These are phyloP conservation scores for Pythium scleroteichum DNA, from an alignment of 352 stramenopile genomes.

Conservation along the genomic window DNA sequence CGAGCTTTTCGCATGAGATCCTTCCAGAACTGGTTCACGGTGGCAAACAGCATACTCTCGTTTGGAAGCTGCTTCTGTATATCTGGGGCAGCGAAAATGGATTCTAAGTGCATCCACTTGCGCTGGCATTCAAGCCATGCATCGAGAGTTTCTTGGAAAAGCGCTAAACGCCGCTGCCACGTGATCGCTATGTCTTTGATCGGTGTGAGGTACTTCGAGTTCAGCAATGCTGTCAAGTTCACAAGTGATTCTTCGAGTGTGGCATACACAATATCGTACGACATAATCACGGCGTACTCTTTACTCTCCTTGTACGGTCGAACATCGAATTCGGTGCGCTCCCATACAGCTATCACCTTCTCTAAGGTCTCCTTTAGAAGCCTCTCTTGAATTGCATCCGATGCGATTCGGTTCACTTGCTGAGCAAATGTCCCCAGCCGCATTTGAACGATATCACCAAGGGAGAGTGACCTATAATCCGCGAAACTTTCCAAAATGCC, in stretches of 20 bases:
- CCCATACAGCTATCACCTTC: conserved; percentile 85
- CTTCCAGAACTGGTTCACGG: conserved; percentile 81
- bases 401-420: conserved; percentile 85
- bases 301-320: conserved; percentile 90
- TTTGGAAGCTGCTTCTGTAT: conserved; percentile 83
- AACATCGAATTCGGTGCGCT: conserved; percentile 86
- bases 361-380: conserved; percentile 88
- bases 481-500: not conserved
- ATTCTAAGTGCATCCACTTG: conserved; percentile 85
- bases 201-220: conserved; percentile 83
- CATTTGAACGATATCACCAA: conserved; percentile 84
- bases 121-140: conserved; percentile 79
- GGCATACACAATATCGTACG: conserved; percentile 77
- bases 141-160: conserved; percentile 84
- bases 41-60: conserved; percentile 57
- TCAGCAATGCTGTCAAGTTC: conserved; percentile 88
- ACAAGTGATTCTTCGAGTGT: conserved; percentile 90
- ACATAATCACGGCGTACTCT: conserved; percentile 83
- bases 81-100: conserved; percentile 77
- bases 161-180: conserved; percentile 68
- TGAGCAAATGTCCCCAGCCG: conserved; percentile 65
- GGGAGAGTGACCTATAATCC: conserved; percentile 46
- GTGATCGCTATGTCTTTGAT: conserved; percentile 69
- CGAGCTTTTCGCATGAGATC: conserved; percentile 67
- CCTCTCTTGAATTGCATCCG: conserved; percentile 84